Percentiles rank a stretch among this genome's conserved stretches.
phyloP scores from a whole-genome alignment of 2,329 filamentous ascomycete genomes.

The Scedosporium boydii region DNA sequence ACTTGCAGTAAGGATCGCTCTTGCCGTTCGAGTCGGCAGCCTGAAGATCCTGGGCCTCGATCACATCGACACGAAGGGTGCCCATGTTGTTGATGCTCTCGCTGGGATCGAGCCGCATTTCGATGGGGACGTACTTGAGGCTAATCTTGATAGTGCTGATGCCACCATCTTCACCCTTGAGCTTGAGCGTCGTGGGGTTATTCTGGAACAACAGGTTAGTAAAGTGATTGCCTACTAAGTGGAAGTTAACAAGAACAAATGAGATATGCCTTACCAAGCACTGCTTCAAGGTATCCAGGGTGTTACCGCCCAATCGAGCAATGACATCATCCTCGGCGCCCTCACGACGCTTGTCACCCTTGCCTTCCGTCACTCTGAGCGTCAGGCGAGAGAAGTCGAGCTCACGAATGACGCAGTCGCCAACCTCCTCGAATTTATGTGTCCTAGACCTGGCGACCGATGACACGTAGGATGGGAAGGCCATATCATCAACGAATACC shows the following conservation, averaged over 20 bases:
- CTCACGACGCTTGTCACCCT: constrained; percentile 62
- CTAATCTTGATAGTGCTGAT: constrained; percentile 78
- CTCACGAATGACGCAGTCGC: constrained; percentile 92
- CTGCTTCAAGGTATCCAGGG: constrained; percentile 77
- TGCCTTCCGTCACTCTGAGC: constrained; percentile 66
- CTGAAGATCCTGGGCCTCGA: constrained; percentile 81
- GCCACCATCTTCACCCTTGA: constrained; percentile 70
- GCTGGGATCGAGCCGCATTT: constrained; percentile 86
- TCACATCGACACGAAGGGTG: constrained; percentile 81
- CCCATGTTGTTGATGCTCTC: constrained; percentile 99
- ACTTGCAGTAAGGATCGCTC: constrained; percentile 95
- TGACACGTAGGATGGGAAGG: constrained; percentile 80
- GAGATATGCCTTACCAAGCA: constrained; percentile 54
- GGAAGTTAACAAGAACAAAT: not conserved
- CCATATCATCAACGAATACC: constrained; percentile 87
- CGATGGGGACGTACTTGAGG: constrained; percentile 87
- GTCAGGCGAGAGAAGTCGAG: constrained; percentile 94
- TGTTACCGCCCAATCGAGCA: constrained; percentile 75
- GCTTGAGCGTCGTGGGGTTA: constrained; percentile 72
- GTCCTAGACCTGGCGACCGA: constrained; percentile 60
- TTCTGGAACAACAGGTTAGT: constrained; percentile 45
- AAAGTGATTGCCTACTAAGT: not conserved
- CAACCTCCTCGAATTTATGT: constrained; percentile 80
- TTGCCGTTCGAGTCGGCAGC: constrained; percentile 92
- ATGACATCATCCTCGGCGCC: constrained; percentile 66